phyloP scores from a whole-genome alignment of 352 stramenopile species.

The Pythium graminicola region DNA sequence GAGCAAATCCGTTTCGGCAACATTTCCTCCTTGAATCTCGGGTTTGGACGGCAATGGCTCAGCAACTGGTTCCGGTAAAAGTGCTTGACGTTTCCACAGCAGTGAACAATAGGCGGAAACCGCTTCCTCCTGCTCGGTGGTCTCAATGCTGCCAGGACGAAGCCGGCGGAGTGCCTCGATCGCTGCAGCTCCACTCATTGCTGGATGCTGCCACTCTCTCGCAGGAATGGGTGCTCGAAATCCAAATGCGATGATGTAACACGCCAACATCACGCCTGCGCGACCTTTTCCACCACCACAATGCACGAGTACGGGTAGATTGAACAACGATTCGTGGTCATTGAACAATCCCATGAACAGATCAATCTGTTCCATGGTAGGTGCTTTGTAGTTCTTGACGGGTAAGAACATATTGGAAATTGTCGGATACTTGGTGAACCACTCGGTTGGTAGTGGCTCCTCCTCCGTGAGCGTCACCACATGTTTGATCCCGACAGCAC shows the following conservation, averaged over 20 bases:
- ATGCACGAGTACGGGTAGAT: constrained; percentile 43
- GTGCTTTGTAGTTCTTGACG: constrained; percentile 49
- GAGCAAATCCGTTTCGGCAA: constrained; percentile 40
- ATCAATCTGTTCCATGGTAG: constrained; percentile 49
- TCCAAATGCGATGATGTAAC: constrained; percentile 56
- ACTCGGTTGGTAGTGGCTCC: constrained; percentile 19
- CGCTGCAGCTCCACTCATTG: constrained; percentile 36
- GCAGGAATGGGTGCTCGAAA: constrained; percentile 29
- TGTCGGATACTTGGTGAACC: constrained; percentile 21
- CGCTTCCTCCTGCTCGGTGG: constrained; percentile 39
- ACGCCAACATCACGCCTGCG: constrained; percentile 55
- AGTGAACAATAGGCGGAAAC: constrained; percentile 43
- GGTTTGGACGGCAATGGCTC: constrained; percentile 34
- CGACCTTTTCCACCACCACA: constrained; percentile 61
- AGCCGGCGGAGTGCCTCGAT: constrained; percentile 37
- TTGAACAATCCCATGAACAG: constrained; percentile 42
- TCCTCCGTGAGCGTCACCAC: constrained; percentile 26
- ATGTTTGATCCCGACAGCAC: constrained; percentile 14
- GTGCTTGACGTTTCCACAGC: constrained; percentile 45
- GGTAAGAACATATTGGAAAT: constrained; percentile 38
- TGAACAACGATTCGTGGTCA: background rate
- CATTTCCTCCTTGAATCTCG: constrained; percentile 22
- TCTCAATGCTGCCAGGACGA: constrained; percentile 53
- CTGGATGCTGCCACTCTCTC: constrained; percentile 31
- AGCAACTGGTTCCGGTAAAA: constrained; percentile 23